phyloP scores from a whole-genome alignment of 441 rosid genomes.

The Euphorbia celastroides region DNA sequence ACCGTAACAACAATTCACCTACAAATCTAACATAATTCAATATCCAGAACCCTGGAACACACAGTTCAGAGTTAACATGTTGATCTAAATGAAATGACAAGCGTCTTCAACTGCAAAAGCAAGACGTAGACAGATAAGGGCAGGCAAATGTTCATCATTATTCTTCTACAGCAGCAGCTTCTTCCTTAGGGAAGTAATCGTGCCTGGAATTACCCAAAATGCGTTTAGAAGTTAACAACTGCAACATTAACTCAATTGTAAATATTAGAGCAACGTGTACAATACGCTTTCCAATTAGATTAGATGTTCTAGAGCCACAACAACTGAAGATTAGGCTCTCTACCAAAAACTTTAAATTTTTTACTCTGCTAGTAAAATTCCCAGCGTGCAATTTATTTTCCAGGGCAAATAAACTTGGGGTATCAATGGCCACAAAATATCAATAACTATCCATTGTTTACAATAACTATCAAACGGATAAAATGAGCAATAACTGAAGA shows the following conservation, averaged over 20 bases:
- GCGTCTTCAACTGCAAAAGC: neutral
- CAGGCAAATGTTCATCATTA: constrained; percentile 25
- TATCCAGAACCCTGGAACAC: too few species aligned
- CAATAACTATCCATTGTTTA: neutral
- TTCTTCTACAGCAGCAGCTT: constrained; percentile 55
- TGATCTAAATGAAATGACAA: constrained; percentile 18
- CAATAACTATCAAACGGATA: too few species aligned
- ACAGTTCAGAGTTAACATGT: constrained; percentile 15
- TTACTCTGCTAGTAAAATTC: neutral
- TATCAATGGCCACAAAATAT: neutral
- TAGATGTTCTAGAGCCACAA: neutral
- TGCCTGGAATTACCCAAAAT: constrained; percentile 40
- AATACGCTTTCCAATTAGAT: neutral
- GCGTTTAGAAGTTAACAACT: neutral
- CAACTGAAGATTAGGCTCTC: neutral
- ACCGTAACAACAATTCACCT: neutral
- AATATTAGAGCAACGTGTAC: neutral
- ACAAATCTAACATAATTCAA: neutral
- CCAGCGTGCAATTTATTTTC: neutral
- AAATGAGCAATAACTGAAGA: neutral
- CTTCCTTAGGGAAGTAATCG: constrained; percentile 51
- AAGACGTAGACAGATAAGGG: constrained; percentile 13
- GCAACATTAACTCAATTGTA: neutral
- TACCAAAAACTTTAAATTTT: neutral
- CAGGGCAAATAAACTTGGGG: neutral